Percentiles rank a stretch among this genome's conserved stretches.
phyloP scores from a whole-genome alignment of 2,329 filamentous ascomycete species.

The Aaosphaeria pasadenensis region DNA sequence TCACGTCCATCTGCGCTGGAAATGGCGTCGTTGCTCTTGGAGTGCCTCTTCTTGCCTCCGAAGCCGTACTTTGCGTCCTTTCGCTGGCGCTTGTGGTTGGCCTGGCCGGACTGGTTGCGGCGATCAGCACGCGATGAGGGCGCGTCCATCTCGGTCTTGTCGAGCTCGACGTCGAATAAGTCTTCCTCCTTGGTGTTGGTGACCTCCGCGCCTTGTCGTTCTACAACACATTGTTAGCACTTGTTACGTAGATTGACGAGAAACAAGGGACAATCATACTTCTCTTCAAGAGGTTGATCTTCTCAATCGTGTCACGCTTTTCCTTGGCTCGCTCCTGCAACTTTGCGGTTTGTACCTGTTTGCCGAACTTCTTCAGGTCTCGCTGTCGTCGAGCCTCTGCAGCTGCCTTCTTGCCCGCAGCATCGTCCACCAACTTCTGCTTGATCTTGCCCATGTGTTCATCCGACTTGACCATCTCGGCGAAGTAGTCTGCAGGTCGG shows the following conservation, averaged over 20 bases:
- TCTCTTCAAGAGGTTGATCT: conserved; percentile 91
- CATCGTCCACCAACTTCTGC: conserved; percentile 87
- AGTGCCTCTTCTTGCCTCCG: conserved; percentile 89
- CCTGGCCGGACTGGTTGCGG: conserved; percentile 13
- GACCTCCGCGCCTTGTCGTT: conserved; percentile 72
- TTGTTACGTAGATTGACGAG: neutral
- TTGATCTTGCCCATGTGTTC: conserved; percentile 98
- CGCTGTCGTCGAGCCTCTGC: conserved; percentile 87
- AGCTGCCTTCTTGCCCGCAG: conserved; percentile 85
- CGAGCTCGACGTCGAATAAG: conserved; percentile 81
- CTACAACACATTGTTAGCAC: conserved; percentile 48
- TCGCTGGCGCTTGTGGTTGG: conserved; percentile 78
- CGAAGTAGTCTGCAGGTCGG: conserved; percentile 91
- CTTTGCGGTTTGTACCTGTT: conserved; percentile 95
- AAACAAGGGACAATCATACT: conserved; percentile 59
- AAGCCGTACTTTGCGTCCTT: conserved; percentile 95
- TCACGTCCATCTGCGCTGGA: conserved; percentile 77
- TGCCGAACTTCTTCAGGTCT: conserved; percentile 98
- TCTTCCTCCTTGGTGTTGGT: conserved; percentile 74
- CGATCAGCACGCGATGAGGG: conserved; percentile 29
- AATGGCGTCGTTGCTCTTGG: conserved; percentile 84
- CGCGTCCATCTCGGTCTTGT: conserved; percentile 35
- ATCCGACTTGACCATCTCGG: conserved; percentile 98
- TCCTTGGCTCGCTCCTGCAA: conserved; percentile 89
- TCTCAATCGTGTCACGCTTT: conserved; percentile 90